Base-by-base conservation (phyloP, 257 asterid genomes). In the Scutellaria baicalensis region DNA sequence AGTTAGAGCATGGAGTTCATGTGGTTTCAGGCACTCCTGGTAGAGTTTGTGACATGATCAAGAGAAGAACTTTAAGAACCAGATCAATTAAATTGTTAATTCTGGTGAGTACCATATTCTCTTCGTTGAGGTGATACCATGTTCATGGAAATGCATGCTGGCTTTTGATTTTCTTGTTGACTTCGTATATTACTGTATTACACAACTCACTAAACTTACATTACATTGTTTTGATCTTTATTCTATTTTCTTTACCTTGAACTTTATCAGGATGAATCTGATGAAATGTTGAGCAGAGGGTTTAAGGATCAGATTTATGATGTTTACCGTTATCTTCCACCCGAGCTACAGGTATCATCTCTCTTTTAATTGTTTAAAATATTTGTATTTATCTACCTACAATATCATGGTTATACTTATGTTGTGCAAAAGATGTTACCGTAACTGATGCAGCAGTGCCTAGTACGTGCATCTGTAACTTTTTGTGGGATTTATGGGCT, bases 11-110 rank as follows among this genome's bases (percentile, higher is more conserved):
- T 59, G 98, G 97, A 36, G 98, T 90, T 70, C 96, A 92, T 59
- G 98, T 90, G 18, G 97, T 92, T n/a, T 92, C 98, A 2, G 98
- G 98, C 57, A 89, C 97, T 9, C 98, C 98, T 13, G 98, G 98
- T 9, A 88, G 97, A 78, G 98, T 92, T 5, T 82, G 89, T 64
- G 98, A 92, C 82, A 92, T 92, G 97, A 92, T 92, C 59, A 89
- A 92, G 83, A 86, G 98, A 77, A 92, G 95, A 84, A 84, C 89
- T n/a, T 69, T 92, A 47, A 76, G 96, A 62, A 93, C 97, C 43
- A 84, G 93, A 73, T 79, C 93, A 67, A 93, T 93, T 68, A 93
- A 93, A 60, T 58, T 93, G 72, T 69, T 93, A 13, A 70, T 93
- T 76, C 87, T 90, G 78, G 98, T 93, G 68, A 74, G 92, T 67